phyloP scores from a whole-genome alignment of 441 rosid species.

The Melastoma candidum region DNA sequence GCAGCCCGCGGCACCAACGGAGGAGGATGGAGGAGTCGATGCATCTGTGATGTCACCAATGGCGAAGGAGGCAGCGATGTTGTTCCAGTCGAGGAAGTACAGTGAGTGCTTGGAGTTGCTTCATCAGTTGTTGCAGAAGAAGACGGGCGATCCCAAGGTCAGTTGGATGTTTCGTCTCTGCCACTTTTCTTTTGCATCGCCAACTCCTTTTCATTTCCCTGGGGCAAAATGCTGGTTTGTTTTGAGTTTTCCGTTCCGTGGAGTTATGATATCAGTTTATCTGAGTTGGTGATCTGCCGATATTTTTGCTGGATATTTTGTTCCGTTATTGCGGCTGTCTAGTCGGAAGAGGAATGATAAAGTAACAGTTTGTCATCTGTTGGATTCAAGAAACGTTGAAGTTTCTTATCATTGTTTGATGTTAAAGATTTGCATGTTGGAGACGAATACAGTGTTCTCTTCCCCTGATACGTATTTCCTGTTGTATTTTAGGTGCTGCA shows the following conservation, averaged over 20 bases:
- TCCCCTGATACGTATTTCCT: too few species aligned
- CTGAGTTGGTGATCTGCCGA: too few species aligned
- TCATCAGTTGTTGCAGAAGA: conserved; percentile 56
- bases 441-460: too few species aligned
- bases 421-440: conserved; percentile 1
- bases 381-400: too few species aligned
- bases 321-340: too few species aligned
- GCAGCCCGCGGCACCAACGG: conserved; percentile 15
- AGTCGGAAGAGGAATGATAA: too few species aligned
- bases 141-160: conserved; percentile 81
- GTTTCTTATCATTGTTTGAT: background rate
- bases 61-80: conserved; percentile 60
- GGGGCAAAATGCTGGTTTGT: background rate
- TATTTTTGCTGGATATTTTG: too few species aligned
- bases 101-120: conserved; percentile 58
- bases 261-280: too few species aligned
- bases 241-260: background rate
- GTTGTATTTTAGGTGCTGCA: conserved; percentile 53
- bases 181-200: background rate
- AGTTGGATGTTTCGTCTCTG: background rate
- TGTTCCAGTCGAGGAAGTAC: conserved; percentile 64
- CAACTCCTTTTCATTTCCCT: background rate
- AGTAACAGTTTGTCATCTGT: too few species aligned
- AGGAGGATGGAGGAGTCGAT: conserved; percentile 42
- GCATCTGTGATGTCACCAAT: conserved; percentile 45